Evolutionary conservation across 2,329 filamentous ascomycete species (phyloP).

Genomic region (Exophiala bonariae): DNA sequence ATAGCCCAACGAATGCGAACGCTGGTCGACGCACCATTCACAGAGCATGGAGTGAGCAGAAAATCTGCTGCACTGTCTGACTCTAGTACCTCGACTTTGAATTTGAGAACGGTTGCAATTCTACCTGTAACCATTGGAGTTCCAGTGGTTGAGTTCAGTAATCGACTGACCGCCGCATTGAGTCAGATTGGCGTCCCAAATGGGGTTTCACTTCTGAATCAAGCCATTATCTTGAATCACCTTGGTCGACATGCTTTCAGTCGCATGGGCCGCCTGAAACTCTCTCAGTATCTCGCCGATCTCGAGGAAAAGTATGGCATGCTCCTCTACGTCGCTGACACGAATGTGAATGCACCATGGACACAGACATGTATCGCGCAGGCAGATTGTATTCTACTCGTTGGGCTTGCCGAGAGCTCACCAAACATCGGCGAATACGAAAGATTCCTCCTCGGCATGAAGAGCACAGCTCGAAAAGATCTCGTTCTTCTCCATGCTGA

Average conservation of each 20-base stretch:
- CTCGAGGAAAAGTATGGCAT: conserved; percentile 96
- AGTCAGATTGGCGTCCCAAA: conserved; percentile 86
- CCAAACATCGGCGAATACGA: conserved; percentile 94
- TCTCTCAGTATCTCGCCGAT: conserved; percentile 94
- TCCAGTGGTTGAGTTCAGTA: conserved; percentile 93
- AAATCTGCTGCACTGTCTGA: conserved; percentile 43
- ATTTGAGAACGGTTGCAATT: conserved; percentile 88
- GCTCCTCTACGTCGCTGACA: conserved; percentile 94
- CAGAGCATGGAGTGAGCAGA: conserved; percentile 64
- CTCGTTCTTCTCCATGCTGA: conserved; percentile 87
- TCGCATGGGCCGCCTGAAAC: conserved; percentile 92
- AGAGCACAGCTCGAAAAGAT: conserved; percentile 92
- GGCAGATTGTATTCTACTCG: conserved; percentile 91
- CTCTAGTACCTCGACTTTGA: conserved; percentile 73
- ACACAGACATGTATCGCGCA: conserved; percentile 97
- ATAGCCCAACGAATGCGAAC: conserved; percentile 93
- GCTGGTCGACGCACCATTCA: conserved; percentile 77
- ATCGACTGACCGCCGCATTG: conserved; percentile 80
- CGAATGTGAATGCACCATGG: conserved; percentile 95
- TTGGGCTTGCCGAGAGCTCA: conserved; percentile 86
- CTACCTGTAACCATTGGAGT: conserved; percentile 88
- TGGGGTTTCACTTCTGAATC: conserved; percentile 87
- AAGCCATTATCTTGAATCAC: conserved; percentile 91
- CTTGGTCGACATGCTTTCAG: conserved; percentile 95
- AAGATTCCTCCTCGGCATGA: conserved; percentile 92